Conservation (phyloP, 495 filamentous ascomycete species). For the Podospora australis region DNA sequence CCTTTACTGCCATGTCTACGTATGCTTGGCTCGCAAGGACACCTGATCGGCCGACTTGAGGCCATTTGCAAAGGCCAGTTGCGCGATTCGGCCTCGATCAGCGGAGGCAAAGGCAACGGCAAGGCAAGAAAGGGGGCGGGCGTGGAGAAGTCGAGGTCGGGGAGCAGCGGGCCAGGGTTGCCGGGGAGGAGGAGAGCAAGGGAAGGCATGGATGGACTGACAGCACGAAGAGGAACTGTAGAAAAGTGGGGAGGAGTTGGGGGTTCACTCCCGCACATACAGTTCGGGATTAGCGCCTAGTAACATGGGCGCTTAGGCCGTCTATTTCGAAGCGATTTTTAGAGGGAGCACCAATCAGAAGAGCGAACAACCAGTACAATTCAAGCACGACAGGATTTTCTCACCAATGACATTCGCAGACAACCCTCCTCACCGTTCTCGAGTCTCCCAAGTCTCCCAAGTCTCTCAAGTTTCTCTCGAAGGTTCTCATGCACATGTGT, state of each 20-base stretch:
- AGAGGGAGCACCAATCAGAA: conserved; percentile 19
- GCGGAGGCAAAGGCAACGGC: conserved; percentile 2
- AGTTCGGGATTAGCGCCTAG: conserved; percentile 18
- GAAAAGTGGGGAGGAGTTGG: not conserved
- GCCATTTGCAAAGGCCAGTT: not conserved
- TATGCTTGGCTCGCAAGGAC: too few relatives aligned
- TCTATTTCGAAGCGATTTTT: conserved; percentile 18
- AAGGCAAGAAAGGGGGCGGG: not conserved
- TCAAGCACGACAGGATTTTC: conserved; percentile 28
- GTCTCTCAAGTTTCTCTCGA: not conserved
- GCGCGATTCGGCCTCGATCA: conserved; percentile 4
- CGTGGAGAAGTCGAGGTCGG: too few relatives aligned
- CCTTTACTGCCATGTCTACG: too few relatives aligned
- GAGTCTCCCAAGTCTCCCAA: not conserved
- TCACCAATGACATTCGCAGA: conserved; percentile 20
- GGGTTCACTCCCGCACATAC: conserved; percentile 11
- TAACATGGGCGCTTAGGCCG: conserved; percentile 27
- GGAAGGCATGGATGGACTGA: not conserved
- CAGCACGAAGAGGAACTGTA: not conserved
- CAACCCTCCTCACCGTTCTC: conserved; percentile 15
- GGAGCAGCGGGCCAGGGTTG: conserved; percentile 1
- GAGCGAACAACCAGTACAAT: conserved; percentile 8
- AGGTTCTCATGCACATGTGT: conserved; percentile 6
- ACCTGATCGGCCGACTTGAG: not conserved
- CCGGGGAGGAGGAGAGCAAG: not conserved